Percentiles rank a stretch among this genome's conserved stretches.
Evolutionary conservation across 1,139 yeast genomes (phyloP).

Genomic region (Geotrichum siamense): DNA sequence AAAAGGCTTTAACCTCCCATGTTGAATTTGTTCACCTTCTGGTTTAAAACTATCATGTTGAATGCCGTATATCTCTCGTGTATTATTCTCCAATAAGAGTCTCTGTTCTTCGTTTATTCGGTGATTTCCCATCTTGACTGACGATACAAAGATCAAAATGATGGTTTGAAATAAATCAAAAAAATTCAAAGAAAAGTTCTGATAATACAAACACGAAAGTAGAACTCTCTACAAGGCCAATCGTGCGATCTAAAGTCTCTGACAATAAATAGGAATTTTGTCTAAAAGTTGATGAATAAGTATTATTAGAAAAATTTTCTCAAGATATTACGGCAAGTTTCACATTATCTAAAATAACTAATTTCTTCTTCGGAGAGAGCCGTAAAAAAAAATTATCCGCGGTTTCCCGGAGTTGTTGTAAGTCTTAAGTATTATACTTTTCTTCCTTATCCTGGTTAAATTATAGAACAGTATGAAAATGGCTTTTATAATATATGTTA

Average conservation of each 20-base stretch:
- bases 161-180: not conserved
- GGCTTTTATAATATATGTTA: too few relatives aligned
- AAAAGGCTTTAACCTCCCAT: constrained; percentile 21
- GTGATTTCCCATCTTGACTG: not conserved
- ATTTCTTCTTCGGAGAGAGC: too few relatives aligned
- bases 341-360: not conserved
- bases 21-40: not conserved
- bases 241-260: constrained; percentile 11
- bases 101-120: not conserved
- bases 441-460: too few relatives aligned
- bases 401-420: too few relatives aligned
- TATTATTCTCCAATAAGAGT: not conserved
- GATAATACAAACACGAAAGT: constrained; percentile 18
- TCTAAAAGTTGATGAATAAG: not conserved
- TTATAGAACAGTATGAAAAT: too few relatives aligned
- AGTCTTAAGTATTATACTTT: too few relatives aligned
- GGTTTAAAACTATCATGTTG: not conserved
- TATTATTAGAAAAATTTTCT: not conserved
- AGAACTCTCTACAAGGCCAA: constrained; percentile 21
- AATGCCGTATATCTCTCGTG: not conserved
- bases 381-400: not conserved
- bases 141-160: not conserved
- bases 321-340: not conserved
- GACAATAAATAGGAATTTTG: not conserved
- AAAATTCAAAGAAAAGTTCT: constrained; percentile 10